Conservation (phyloP, 805 yeast species). For the Kuraishia molischiana region DNA sequence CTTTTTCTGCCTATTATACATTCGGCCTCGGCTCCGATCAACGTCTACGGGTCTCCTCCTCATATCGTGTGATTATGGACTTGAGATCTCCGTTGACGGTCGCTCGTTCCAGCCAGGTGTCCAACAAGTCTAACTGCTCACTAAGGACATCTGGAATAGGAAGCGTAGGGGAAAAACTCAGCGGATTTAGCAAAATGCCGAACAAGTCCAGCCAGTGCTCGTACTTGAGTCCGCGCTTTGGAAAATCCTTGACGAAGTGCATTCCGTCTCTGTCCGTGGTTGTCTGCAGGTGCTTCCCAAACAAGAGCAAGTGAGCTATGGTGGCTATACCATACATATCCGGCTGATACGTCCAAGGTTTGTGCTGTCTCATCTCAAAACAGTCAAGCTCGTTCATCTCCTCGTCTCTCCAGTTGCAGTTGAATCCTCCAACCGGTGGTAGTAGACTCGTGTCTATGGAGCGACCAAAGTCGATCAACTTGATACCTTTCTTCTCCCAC, state of each 20-base stretch:
- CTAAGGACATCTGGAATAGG: background rate
- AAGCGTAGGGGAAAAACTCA: background rate
- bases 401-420: slow-evolving; percentile 50
- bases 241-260: background rate
- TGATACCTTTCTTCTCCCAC: slow-evolving; percentile 46
- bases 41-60: slow-evolving; percentile 6
- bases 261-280: slow-evolving; percentile 3
- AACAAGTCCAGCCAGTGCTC: background rate
- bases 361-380: slow-evolving; percentile 48
- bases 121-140: background rate
- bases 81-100: background rate
- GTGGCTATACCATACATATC: slow-evolving; percentile 82
- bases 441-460: slow-evolving; percentile 62
- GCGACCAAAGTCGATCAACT: slow-evolving; percentile 74
- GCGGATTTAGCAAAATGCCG: background rate
- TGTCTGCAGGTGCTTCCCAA: slow-evolving; percentile 53
- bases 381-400: slow-evolving; percentile 46
- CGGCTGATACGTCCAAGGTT: slow-evolving; percentile 69
- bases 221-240: background rate
- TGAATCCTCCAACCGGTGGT: slow-evolving; percentile 39
- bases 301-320: slow-evolving; percentile 61
- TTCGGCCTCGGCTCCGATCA: no score
- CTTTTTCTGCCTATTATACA: no score
- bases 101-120: background rate
- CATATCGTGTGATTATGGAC: background rate